A percentile compares a stretch with the other conserved stretches of the same genome.
These are phyloP conservation scores for Colletotrichum nymphaeae DNA, from an alignment of 2,329 filamentous ascomycete genomes.

Conservation along the genomic window DNA sequence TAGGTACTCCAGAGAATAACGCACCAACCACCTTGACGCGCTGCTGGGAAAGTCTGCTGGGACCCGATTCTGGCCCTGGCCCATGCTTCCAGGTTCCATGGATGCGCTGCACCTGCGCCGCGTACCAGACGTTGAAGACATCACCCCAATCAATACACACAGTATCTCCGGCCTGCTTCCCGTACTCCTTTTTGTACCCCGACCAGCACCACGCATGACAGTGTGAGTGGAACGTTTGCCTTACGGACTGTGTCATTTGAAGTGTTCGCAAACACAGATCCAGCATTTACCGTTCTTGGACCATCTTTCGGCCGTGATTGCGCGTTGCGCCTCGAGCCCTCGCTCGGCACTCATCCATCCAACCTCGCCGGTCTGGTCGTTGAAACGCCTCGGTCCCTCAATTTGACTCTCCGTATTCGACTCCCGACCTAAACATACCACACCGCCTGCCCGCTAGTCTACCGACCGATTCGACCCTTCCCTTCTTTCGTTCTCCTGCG, in stretches of 20 bases:
- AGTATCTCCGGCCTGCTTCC: neutral
- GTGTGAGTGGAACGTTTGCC: slow-evolving; percentile 19
- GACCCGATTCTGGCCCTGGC: slow-evolving; percentile 16
- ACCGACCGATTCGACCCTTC: neutral
- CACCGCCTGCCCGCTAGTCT: neutral
- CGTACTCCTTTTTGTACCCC: slow-evolving; percentile 10
- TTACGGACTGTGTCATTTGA: neutral
- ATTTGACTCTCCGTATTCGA: neutral
- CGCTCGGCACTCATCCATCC: neutral
- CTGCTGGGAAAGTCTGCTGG: slow-evolving; percentile 4
- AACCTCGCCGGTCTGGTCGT: slow-evolving; percentile 1
- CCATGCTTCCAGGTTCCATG: neutral
- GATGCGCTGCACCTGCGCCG: slow-evolving; percentile 1
- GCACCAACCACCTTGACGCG: slow-evolving; percentile 21
- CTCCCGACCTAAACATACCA: neutral
- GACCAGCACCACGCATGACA: slow-evolving; percentile 16
- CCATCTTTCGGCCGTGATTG: neutral
- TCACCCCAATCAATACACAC: neutral
- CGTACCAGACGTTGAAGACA: neutral
- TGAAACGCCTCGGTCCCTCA: neutral
- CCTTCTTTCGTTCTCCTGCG: neutral
- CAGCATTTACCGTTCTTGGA: neutral
- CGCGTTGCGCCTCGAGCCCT: neutral
- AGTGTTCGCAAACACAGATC: slow-evolving; percentile 22
- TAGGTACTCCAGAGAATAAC: neutral